phyloP scores from a whole-genome alignment of 1,284 basidiomycete species.

The Grifola frondosa region DNA sequence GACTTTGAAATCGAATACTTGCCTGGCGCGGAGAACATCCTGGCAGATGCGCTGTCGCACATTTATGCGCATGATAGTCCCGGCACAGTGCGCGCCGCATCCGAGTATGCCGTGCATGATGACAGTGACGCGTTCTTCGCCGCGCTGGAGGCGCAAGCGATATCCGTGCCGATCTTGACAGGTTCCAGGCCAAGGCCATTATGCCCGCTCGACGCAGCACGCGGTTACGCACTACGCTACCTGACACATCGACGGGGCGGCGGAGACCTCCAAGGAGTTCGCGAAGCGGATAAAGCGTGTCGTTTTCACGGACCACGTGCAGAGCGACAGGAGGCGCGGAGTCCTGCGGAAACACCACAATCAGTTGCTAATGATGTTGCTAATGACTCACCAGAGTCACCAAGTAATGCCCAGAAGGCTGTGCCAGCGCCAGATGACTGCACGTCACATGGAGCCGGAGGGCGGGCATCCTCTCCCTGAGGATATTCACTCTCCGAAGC shows the following conservation, averaged over 20 bases:
- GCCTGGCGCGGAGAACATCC: slow-evolving; percentile 10
- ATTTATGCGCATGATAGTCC: slow-evolving; percentile 31
- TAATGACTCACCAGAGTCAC: no score
- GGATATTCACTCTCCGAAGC: no score
- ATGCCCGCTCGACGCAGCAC: no score
- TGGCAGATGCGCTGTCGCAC: slow-evolving; percentile 33
- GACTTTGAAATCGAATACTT: slow-evolving; percentile 24
- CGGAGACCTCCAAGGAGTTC: neutral
- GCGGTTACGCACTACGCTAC: no score
- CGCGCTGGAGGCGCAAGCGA: neutral
- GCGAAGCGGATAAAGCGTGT: neutral
- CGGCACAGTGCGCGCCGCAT: slow-evolving; percentile 21
- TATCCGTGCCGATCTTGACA: slow-evolving; percentile 2
- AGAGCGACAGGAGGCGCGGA: slow-evolving; percentile 4
- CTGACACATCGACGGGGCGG: no score
- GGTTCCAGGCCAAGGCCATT: no score
- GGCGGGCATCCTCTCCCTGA: no score
- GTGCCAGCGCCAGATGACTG: no score
- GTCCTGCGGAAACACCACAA: no score
- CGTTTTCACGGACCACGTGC: neutral
- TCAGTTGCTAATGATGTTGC: no score
- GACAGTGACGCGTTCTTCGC: slow-evolving; percentile 1
- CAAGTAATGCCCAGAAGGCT: no score
- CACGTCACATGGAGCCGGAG: no score
- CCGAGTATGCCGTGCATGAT: slow-evolving; percentile 23